phyloP scores from a whole-genome alignment of 805 yeast species.

The Starmerella davenportii region DNA sequence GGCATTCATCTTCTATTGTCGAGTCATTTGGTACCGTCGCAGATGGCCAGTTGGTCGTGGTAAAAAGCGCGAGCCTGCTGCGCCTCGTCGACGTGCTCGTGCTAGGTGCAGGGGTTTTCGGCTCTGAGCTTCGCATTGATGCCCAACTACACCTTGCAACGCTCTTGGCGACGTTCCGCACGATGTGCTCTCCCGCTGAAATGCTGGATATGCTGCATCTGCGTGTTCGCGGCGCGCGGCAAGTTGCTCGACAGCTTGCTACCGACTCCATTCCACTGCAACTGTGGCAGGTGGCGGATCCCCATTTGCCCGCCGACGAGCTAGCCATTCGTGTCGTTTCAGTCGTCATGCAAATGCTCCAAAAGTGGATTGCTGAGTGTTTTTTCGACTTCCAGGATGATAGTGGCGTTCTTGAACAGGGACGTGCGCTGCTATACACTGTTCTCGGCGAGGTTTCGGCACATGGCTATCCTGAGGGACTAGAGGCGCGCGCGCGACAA shows the following conservation, averaged over 20 bases:
- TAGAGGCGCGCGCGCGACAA: neutral
- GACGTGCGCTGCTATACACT: constrained; percentile 2
- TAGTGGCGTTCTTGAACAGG: constrained; percentile 33
- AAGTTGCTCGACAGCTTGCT: constrained; percentile 29
- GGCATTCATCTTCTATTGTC: constrained; percentile 29
- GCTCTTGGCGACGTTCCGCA: constrained; percentile 50
- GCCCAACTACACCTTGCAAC: constrained; percentile 46
- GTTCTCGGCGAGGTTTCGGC: constrained; percentile 2
- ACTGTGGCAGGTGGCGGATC: constrained; percentile 6
- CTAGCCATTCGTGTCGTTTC: constrained; percentile 61
- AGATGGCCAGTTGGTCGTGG: constrained; percentile 25
- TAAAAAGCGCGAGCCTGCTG: constrained; percentile 56
- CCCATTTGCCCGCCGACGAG: constrained; percentile 1
- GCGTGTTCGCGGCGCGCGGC: constrained; percentile 43
- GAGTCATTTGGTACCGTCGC: constrained; percentile 20
- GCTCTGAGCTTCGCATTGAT: constrained; percentile 31
- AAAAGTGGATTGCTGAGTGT: constrained; percentile 51
- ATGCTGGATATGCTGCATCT: constrained; percentile 35
- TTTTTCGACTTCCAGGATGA: constrained; percentile 62
- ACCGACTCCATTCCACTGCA: neutral
- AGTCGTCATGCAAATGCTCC: constrained; percentile 61
- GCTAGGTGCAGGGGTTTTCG: constrained; percentile 45
- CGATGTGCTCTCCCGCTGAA: constrained; percentile 41
- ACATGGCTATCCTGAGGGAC: constrained; percentile 4
- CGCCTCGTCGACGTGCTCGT: constrained; percentile 65